These are phyloP conservation scores for Pisolithus orientalis DNA, from an alignment of 768 basidiomycete genomes.

Conservation along the genomic window DNA sequence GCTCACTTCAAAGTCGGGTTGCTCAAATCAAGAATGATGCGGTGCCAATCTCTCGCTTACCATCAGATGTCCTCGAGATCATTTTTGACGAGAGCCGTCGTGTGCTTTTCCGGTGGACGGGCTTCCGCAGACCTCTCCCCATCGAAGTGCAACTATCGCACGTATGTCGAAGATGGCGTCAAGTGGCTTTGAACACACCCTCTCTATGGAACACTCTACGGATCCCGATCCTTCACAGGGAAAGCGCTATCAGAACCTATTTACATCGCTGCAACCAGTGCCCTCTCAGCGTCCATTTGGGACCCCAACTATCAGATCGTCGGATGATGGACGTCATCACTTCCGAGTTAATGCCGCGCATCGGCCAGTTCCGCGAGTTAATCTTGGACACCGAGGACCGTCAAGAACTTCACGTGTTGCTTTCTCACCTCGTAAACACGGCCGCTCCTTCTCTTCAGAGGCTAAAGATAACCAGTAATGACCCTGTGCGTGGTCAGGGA, in stretches of 20 bases:
- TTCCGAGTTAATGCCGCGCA: conserved; percentile 23
- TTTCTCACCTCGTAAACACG: conserved; percentile 16
- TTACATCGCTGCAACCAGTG: conserved; percentile 26
- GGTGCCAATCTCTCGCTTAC: conserved; percentile 23
- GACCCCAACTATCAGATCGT: conserved; percentile 21
- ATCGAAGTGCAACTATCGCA: conserved; percentile 30
- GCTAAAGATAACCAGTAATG: conserved; percentile 24
- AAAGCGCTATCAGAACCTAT: conserved; percentile 23
- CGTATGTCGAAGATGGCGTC: conserved; percentile 31
- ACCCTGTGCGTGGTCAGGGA: conserved; percentile 19
- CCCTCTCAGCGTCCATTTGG: conserved; percentile 27
- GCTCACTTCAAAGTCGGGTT: conserved; percentile 25
- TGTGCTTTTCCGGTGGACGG: conserved; percentile 22
- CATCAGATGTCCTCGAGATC: conserved; percentile 29
- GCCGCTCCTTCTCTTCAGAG: conserved; percentile 23
- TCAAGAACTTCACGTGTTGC: conserved; percentile 21
- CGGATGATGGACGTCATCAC: conserved; percentile 20
- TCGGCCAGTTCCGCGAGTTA: conserved; percentile 26
- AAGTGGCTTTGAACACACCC: conserved; percentile 28
- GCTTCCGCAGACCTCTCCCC: conserved; percentile 24
- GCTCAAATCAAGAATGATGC: conserved; percentile 27
- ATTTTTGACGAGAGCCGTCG: conserved; percentile 27
- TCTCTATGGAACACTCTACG: conserved; percentile 32
- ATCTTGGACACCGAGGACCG: conserved; percentile 26
- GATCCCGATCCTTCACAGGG: conserved; percentile 25